These are phyloP conservation scores for Ganoderma resinaceum DNA, from an alignment of 1,284 basidiomycete species.

Conservation along the genomic window DNA sequence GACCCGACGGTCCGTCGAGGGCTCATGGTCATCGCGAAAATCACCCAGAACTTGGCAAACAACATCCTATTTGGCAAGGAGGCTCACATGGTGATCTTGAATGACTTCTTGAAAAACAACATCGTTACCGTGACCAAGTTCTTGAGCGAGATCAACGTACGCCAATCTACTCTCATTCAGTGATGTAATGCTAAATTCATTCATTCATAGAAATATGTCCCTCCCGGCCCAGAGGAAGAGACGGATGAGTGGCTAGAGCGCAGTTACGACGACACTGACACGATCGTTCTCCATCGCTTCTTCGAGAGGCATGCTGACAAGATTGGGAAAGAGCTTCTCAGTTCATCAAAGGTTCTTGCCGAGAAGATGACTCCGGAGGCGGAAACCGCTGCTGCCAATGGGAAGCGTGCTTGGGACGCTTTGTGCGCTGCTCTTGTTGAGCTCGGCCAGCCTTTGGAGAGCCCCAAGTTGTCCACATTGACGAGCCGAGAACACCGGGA, in stretches of 20 bases:
- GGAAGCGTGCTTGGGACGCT: slow-evolving; percentile 79
- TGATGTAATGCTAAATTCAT: not conserved
- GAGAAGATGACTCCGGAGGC: slow-evolving; percentile 50
- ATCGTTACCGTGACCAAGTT: slow-evolving; percentile 85
- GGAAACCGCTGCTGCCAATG: slow-evolving; percentile 62
- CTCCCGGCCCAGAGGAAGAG: slow-evolving; percentile 57
- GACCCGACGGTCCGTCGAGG: slow-evolving; percentile 72
- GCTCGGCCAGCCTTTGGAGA: slow-evolving; percentile 74
- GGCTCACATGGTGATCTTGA: slow-evolving; percentile 83
- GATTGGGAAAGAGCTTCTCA: slow-evolving; percentile 83
- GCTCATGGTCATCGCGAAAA: slow-evolving; percentile 87
- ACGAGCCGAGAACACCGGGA: slow-evolving; percentile 62
- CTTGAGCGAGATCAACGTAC: slow-evolving; percentile 81
- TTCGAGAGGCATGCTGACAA: slow-evolving; percentile 85
- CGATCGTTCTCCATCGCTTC: slow-evolving; percentile 83
- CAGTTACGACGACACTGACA: slow-evolving; percentile 81
- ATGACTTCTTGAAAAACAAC: slow-evolving; percentile 80
- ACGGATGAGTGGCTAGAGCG: slow-evolving; percentile 77
- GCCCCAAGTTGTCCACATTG: slow-evolving; percentile 60
- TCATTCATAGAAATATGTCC: slow-evolving; percentile 58
- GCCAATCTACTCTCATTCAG: slow-evolving; percentile 34
- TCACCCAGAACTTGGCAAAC: slow-evolving; percentile 92
- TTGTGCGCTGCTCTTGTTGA: slow-evolving; percentile 81
- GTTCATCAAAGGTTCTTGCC: slow-evolving; percentile 66
- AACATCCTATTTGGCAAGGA: slow-evolving; percentile 93